A percentile compares a stretch with the other conserved stretches of the same genome.
Conservation (phyloP, 164 flowering plant genomes). For the Vitis amurensis region DNA sequence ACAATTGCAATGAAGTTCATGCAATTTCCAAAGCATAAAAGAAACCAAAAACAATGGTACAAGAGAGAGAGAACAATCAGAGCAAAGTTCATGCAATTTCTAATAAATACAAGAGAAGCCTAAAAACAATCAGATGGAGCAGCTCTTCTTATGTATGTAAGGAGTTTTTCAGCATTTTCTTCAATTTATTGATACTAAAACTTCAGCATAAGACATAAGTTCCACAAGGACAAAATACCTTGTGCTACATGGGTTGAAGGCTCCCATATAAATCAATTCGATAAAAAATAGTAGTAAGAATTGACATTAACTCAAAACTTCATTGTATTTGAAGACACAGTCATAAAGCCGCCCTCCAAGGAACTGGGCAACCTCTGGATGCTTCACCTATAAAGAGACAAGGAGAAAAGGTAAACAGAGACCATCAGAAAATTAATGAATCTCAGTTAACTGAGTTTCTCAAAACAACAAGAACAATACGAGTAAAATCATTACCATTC, state of each 20-base stretch:
- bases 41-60: background rate
- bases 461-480: background rate
- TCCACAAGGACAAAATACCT: background rate
- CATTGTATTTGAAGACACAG: conserved; percentile 93
- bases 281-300: conserved; percentile 8
- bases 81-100: too few species aligned
- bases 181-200: too few species aligned
- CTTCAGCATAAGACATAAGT: background rate
- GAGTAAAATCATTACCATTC: conserved; percentile 60
- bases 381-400: conserved; percentile 71
- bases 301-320: conserved; percentile 32
- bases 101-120: too few species aligned
- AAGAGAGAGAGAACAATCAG: too few species aligned
- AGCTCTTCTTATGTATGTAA: too few species aligned
- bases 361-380: conserved; percentile 96
- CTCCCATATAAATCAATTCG: conserved; percentile 8
- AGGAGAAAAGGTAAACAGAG: background rate
- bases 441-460: background rate
- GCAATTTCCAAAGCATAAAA: background rate
- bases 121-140: too few species aligned
- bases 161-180: too few species aligned
- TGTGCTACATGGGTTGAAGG: background rate
- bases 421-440: background rate
- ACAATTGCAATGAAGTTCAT: background rate
- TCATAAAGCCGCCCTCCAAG: conserved; percentile 96